A percentile compares a stretch with the other conserved stretches of the same genome.
Conservation (phyloP, 2,329 filamentous ascomycete genomes). For the Fusarium devonianum region DNA sequence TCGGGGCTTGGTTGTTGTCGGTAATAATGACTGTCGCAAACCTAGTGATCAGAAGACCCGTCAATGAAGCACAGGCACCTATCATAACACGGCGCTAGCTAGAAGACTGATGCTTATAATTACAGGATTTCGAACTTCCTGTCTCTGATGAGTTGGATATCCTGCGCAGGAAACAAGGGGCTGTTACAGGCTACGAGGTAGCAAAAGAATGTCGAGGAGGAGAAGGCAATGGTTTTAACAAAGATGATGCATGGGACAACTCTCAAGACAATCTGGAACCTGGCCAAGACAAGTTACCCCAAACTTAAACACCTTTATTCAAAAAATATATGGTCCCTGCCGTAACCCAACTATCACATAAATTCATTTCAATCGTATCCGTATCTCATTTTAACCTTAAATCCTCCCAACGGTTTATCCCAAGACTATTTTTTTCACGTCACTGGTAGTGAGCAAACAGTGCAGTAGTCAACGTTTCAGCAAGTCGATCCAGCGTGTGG, state of each 20-base stretch:
- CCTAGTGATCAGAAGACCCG: conserved; percentile 4
- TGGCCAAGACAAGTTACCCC: no score
- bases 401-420: background rate
- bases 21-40: conserved; percentile 8
- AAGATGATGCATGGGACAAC: conserved; percentile 15
- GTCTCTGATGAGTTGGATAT: conserved; percentile 27
- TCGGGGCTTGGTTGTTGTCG: conserved; percentile 9
- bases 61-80: conserved; percentile 10
- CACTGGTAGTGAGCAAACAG: conserved; percentile 23
- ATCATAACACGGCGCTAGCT: no score
- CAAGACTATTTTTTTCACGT: conserved; percentile 12
- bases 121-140: no score
- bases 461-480: conserved; percentile 12
- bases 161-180: conserved; percentile 22
- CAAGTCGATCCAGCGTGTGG: conserved; percentile 21
- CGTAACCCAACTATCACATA: conserved; percentile 7
- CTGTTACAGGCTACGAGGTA: conserved; percentile 23
- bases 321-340: conserved; percentile 13
- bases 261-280: conserved; percentile 22
- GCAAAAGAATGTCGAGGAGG: conserved; percentile 15
- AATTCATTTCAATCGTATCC: conserved; percentile 13
- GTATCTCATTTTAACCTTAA: no score
- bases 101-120: no score
- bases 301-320: conserved; percentile 7
- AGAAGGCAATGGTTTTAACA: conserved; percentile 14